Evolutionary conservation across 2,329 filamentous ascomycete species (phyloP), one percentile per base, ranked within the genome.

Genomic region (Calonectria hongkongensis): DNA sequence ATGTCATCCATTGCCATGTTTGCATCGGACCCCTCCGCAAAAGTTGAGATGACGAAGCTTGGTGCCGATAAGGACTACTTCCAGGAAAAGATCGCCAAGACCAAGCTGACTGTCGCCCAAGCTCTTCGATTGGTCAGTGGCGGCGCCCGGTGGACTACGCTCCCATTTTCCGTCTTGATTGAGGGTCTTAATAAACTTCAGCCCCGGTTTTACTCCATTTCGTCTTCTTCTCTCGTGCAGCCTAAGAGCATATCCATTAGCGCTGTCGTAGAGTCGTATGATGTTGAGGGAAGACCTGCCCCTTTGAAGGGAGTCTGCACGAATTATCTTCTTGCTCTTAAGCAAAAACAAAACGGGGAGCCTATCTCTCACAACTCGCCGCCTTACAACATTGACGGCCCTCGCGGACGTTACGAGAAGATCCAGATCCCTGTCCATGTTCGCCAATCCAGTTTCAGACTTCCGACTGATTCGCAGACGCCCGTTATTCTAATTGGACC

Each of bases 371-470:
- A 66, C 5, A 25, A 56, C 13, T 62, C 62, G 2, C 48, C 65
- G 12, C 43, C 47, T 2, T 73, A 68, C 45, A 16, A 47, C 6
- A 54, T 73, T 21, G 28, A 65, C 7, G 66, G 54, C 1, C 72
- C 65, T 2, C 43, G 63, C 1, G 33, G 8, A 89, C 98, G 98
- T 86, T 99, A 98, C 84, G 95, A 98, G 80, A 96, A 96, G 72
- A 93, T 98, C 73, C 96, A 97, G 82, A 93, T 98, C 28, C 97
- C 97, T 2, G 94, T 99, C 16, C 97, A 99, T 83, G 92, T 99
- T 71, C 95, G 97, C 76, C 96, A 98, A 86, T 98, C 97, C 75
- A 99, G 98, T 88, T 99, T 99, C 91, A 98, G 98, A 88, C 91
- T 99, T 36, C 97, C 97, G 8, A 98, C 96, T 18, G 95, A 99